phyloP scores from a whole-genome alignment of 345 rosid genomes.

The Carallia brachiata region DNA sequence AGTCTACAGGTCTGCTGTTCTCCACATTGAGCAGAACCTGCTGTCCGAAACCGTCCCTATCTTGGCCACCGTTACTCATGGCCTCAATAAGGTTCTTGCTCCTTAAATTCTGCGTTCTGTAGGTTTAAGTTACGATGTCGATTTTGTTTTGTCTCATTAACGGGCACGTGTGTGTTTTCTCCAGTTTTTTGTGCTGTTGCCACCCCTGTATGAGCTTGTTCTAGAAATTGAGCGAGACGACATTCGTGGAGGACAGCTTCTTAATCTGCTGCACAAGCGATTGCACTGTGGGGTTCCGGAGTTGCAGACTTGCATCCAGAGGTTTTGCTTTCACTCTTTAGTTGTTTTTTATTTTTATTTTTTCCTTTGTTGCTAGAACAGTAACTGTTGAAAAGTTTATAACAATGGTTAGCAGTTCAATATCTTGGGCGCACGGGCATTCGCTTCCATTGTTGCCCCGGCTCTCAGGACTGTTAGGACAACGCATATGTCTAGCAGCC shows the following conservation, averaged over 20 bases:
- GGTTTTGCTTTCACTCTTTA: conserved; percentile 34
- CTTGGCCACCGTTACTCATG: conserved; percentile 79
- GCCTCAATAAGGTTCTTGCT: conserved; percentile 73
- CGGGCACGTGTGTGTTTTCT: background rate
- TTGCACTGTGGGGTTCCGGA: conserved; percentile 99
- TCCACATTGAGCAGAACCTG: conserved; percentile 81
- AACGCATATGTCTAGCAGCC: too few relatives aligned
- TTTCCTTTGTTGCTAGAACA: too few relatives aligned
- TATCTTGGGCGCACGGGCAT: too few relatives aligned
- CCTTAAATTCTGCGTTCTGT: background rate
- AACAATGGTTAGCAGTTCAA: too few relatives aligned
- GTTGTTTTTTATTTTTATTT: background rate
- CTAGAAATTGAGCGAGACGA: conserved; percentile 87
- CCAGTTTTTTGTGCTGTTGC: conserved; percentile 85
- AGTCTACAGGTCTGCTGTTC: conserved; percentile 82
- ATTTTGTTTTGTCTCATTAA: background rate
- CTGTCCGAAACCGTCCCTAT: conserved; percentile 76
- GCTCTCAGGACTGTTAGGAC: too few relatives aligned
- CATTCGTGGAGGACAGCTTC: conserved; percentile 87
- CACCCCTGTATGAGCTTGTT: conserved; percentile 84
- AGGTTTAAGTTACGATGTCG: background rate
- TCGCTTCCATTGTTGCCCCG: too few relatives aligned
- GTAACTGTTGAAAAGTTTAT: too few relatives aligned
- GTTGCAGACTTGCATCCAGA: conserved; percentile 86
- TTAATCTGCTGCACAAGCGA: conserved; percentile 76